phyloP scores from a whole-genome alignment of 2,329 filamentous ascomycete genomes.

The Setomelanomma holmii region DNA sequence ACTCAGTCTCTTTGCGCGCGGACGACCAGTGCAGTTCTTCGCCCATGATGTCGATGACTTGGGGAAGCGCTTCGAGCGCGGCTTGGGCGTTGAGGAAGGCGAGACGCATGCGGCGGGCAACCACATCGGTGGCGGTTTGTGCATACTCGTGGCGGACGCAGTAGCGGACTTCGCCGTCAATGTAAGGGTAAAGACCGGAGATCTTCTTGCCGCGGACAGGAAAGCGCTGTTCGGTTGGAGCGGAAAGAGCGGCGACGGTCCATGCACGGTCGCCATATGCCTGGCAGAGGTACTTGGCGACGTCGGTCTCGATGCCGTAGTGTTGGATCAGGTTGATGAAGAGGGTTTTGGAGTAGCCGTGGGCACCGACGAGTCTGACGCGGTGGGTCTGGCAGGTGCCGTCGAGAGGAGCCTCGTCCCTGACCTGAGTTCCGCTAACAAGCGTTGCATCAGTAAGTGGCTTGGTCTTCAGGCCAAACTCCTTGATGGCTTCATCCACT shows the following conservation, averaged over 20 bases:
- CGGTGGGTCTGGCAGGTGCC: conserved; percentile 84
- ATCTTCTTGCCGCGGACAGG: conserved; percentile 84
- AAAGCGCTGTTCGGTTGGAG: conserved; percentile 78
- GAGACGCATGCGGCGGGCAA: conserved; percentile 82
- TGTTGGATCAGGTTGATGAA: conserved; percentile 97
- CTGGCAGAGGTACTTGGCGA: conserved; percentile 85
- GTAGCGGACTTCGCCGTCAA: conserved; percentile 91
- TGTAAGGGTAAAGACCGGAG: conserved; percentile 82
- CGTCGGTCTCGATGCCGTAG: conserved; percentile 89
- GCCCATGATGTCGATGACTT: conserved; percentile 87
- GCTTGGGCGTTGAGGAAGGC: conserved; percentile 94
- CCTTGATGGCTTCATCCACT: conserved; percentile 77
- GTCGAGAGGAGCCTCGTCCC: conserved; percentile 74
- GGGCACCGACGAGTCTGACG: conserved; percentile 80
- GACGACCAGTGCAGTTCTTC: conserved; percentile 81
- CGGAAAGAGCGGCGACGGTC: conserved; percentile 83
- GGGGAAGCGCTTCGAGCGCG: conserved; percentile 82
- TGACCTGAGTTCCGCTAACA: conserved; percentile 73
- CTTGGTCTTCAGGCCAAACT: conserved; percentile 68
- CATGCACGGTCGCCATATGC: conserved; percentile 93
- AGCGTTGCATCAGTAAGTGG: conserved; percentile 67
- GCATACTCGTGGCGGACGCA: conserved; percentile 89
- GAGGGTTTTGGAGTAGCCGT: conserved; percentile 86
- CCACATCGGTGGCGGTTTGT: conserved; percentile 85
- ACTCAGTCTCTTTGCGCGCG: conserved; percentile 77